phyloP scores from a whole-genome alignment of 805 yeast genomes.

The Candida lessepsii region DNA sequence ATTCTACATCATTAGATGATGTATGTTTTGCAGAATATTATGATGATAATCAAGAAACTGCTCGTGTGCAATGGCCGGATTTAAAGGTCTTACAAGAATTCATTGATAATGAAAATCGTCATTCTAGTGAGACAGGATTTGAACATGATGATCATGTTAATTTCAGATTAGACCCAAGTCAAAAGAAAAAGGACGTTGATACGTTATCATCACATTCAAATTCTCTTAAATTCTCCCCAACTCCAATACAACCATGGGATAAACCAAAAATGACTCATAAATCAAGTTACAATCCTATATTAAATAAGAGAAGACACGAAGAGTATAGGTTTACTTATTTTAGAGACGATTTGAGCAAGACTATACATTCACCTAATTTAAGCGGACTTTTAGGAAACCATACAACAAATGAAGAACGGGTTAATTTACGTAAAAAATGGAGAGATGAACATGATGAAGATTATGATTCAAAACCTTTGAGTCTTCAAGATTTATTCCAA shows the following conservation, averaged over 20 bases:
- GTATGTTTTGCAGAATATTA: slow-evolving; percentile 86
- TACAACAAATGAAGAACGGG: slow-evolving; percentile 12
- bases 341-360: slow-evolving; percentile 84
- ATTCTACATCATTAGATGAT: slow-evolving; percentile 79
- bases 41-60: slow-evolving; percentile 23
- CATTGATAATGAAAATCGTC: slow-evolving; percentile 58
- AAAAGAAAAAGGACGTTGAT: slow-evolving; percentile 17
- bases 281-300: slow-evolving; percentile 17
- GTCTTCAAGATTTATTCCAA: slow-evolving; percentile 25
- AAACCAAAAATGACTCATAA: slow-evolving; percentile 56
- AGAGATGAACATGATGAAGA: slow-evolving; percentile 12
- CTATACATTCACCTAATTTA: slow-evolving; percentile 85
- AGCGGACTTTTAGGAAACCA: slow-evolving; percentile 58
- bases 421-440: slow-evolving; percentile 17
- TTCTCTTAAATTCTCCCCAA: slow-evolving; percentile 62
- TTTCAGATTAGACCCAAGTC: slow-evolving; percentile 18
- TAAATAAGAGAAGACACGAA: slow-evolving; percentile 18
- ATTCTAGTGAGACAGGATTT: slow-evolving; percentile 15
- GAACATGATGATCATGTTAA: slow-evolving; percentile 14
- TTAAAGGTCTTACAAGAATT: slow-evolving; percentile 71
- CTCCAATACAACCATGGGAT: slow-evolving; percentile 42
- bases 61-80: slow-evolving; percentile 73
- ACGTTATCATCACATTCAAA: background rate
- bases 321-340: slow-evolving; percentile 82
- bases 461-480: slow-evolving; percentile 7